Evolutionary conservation across 768 basidiomycete species (phyloP), one percentile per base, ranked within the genome.

Genomic region (Boletus reticuloceps): DNA sequence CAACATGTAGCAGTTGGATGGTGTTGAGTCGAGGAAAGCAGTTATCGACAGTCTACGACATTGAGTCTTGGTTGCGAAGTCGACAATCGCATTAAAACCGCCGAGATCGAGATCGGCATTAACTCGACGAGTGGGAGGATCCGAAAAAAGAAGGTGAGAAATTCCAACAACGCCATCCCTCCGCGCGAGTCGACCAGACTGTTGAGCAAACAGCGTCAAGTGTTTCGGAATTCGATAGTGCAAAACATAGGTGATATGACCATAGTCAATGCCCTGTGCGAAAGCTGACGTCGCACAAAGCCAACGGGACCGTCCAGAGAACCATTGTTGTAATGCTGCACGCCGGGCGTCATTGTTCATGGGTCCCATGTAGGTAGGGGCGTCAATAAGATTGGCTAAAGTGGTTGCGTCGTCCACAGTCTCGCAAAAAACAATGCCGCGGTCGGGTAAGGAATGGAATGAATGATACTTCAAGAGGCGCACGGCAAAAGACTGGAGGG

Each of bases 201-300:
- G 55, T 22, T 57, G 52, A 12, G 56, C 40, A 10, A 54, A 11
- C 0, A 57, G 40, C 0, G 34, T 57, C 11, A 54, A 53, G 14
- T 57, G 56, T 51, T 57, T 57, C 1, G 47, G 51, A 2, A 57
- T 36, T 1, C 41, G 34, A n/a, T 31, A 54, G n/a, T 54, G 56
- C 4, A 58, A 4, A 5, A 58, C 47, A 12, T 25, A 54, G 6
- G 53, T 50, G 1, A 58, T 36, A 19, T 54, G 41, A 0, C 56
- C 6, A 1, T 58, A 58, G 10, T 54, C 42, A 4, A 25, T 5
- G 25, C 56, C 56, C 19, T 58, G 56, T 1, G 56, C 53, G 22
- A 58, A 58, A 1, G 53, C 42, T 0, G 43, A 58, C 4, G 43
- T 58, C 0, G 53, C 53, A 40, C 42, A 57, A n/a, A 53, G 34